Evolutionary conservation across 768 basidiomycete species (phyloP).

Genomic region (Rhodotorula paludigena): DNA sequence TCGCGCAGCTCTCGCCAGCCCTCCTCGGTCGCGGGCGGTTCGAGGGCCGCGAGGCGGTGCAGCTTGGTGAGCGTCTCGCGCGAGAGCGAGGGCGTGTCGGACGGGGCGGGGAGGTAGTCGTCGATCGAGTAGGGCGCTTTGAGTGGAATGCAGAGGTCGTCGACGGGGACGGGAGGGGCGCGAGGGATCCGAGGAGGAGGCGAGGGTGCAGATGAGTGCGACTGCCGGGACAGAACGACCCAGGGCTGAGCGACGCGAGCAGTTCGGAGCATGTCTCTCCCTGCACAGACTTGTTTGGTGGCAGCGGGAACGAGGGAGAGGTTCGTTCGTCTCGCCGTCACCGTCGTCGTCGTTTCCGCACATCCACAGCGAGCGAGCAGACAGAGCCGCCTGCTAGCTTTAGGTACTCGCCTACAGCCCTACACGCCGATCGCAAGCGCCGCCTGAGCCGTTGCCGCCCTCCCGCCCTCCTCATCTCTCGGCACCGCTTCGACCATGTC

Average conservation of each 20-base stretch:
- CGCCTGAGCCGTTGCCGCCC: background rate
- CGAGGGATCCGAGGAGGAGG: background rate
- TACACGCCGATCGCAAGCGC: too few relatives aligned
- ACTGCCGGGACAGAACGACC: background rate
- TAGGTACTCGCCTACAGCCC: too few relatives aligned
- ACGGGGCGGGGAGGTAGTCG: constrained; percentile 19
- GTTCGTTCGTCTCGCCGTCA: background rate
- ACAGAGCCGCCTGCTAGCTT: too few relatives aligned
- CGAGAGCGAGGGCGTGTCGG: constrained; percentile 4
- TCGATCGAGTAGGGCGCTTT: constrained; percentile 24
- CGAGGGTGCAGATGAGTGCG: background rate
- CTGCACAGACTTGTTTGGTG: too few relatives aligned
- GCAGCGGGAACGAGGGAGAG: too few relatives aligned
- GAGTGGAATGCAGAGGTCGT: constrained; percentile 34
- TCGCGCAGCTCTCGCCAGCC: constrained; percentile 1
- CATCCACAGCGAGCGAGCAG: too few relatives aligned
- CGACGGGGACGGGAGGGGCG: constrained; percentile 7
- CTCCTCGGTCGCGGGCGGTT: constrained; percentile 22
- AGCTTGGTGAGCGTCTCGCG: constrained; percentile 35
- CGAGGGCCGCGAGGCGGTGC: constrained; percentile 34
- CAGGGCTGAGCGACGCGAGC: background rate
- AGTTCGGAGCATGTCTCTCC: background rate
- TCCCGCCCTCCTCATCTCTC: background rate
- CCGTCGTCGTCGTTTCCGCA: background rate
- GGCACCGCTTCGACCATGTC: background rate